phyloP scores from a whole-genome alignment of 257 asterid species.

The Echites panduratus region DNA sequence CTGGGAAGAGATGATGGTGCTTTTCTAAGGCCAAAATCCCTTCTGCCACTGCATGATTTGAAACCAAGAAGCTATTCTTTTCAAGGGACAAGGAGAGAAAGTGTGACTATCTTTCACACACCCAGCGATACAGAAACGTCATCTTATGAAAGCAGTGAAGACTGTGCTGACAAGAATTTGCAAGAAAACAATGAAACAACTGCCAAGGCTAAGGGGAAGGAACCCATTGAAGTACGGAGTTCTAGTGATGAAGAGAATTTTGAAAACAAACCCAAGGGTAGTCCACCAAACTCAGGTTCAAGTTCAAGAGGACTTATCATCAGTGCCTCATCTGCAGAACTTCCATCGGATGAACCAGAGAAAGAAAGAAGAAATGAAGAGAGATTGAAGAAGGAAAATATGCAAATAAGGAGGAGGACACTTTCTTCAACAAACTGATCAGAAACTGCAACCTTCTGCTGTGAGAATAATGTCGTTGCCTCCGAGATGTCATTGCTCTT shows the following conservation, averaged over 20 bases:
- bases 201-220: slow-evolving; percentile 40
- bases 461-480: background rate
- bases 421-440: slow-evolving; percentile 38
- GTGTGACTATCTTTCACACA: slow-evolving; percentile 53
- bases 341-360: slow-evolving; percentile 31
- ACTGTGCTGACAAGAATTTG: slow-evolving; percentile 13
- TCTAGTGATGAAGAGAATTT: slow-evolving; percentile 30
- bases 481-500: background rate
- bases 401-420: slow-evolving; percentile 50
- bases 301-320: slow-evolving; percentile 16
- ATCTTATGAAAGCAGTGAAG: slow-evolving; percentile 24
- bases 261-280: slow-evolving; percentile 20
- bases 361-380: slow-evolving; percentile 23
- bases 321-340: slow-evolving; percentile 22
- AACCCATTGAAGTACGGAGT: slow-evolving; percentile 31
- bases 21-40: slow-evolving; percentile 27
- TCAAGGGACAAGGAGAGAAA: slow-evolving; percentile 58
- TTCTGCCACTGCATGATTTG: slow-evolving; percentile 47
- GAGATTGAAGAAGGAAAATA: slow-evolving; percentile 11
- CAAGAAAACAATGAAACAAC: slow-evolving; percentile 21
- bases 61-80: slow-evolving; percentile 54
- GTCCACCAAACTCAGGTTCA: slow-evolving; percentile 25
- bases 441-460: slow-evolving; percentile 13
- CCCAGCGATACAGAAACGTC: slow-evolving; percentile 28
- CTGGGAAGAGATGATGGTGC: slow-evolving; percentile 69